Base-by-base conservation (phyloP, 768 basidiomycete species). In the Goffeauzyma gilvescens region DNA sequence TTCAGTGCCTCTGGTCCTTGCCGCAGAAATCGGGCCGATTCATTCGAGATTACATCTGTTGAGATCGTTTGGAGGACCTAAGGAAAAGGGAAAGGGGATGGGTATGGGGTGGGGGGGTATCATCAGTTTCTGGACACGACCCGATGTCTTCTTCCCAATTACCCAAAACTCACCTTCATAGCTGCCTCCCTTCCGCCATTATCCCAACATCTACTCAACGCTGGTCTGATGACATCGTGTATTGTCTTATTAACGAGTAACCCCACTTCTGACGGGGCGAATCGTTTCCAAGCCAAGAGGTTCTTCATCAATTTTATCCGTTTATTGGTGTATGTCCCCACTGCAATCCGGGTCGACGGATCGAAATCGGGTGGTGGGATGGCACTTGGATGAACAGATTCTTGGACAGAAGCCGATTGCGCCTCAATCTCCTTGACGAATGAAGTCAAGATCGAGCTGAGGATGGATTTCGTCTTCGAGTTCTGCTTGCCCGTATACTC, bases 131-230 rank as follows among this genome's bases (percentile, higher is more conserved):
- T n/a, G n/a, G n/a, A n/a, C n/a, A n/a, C n/a, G n/a, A n/a, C n/a
- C n/a, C n/a, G n/a, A n/a, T n/a, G n/a, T n/a, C n/a, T n/a, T n/a
- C n/a, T n/a, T n/a, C n/a, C n/a, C n/a, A n/a, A n/a, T n/a, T n/a
- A n/a, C n/a, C n/a, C n/a, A n/a, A n/a, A 14, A 51, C 60, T 43
- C 48, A 82, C 82, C 72, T 73, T 74, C 22, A 64, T 67, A 44
- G 73, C 66, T 45, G 73, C 64, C 28, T 74, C 74, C 59, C 78
- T 71, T 2, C 84, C 84, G 9, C 87, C 85, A 27, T 82, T 79
- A 32, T 84, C 82, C 87, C 86, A 93, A 7, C 79, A 80, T 43
- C 69, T 71, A 47, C 75, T 71, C 5, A 84, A 77, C 23, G 81
- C 68, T 5, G 72, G 74, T 38, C 79, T 54, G 32, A 87, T 69